Base-by-base conservation (phyloP, 2,329 filamentous ascomycete genomes). In the Fonsecaea nubica region DNA sequence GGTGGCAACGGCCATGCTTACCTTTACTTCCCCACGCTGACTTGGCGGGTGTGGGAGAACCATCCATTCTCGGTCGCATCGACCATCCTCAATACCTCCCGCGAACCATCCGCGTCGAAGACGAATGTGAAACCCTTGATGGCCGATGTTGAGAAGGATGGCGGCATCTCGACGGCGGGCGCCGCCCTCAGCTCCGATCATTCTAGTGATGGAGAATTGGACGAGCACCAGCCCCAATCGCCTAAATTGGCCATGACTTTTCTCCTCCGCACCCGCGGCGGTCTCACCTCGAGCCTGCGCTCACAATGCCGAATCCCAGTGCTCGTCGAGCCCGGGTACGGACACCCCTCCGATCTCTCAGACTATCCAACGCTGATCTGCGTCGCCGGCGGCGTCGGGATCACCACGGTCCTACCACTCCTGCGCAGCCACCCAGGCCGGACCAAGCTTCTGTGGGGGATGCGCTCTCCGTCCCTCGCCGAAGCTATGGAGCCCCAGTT, bases 371-470 rank as follows among this genome's bases (percentile, higher is more conserved):
- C 75, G 0, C 61, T 84, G 1, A 65, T 85, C 8, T 76, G 81
- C 55, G 77, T 85, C 45, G 80, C 74, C 1, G 83, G 83, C 18
- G 83, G 82, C 8, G 80, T 84, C 33, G 82, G 83, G 52, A 81
- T 85, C 70, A 84, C 82, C 0, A 80, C 75, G 2, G 54, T 82
- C 13, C 66, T 84, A 0, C 76, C 45, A 4, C 45, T 50, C 79
- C 52, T 78, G 2, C 58, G 62, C 13, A 56, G 57, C 42, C 79
- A 80, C 63, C 57, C 66, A n/a, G 82, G 63, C 7, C 60, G 67
- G 8, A 54, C 33, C 52, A 56, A 45, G 15, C 57, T 58, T 7
- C 40, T 42, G 25, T 60, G 65, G 48, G 50, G 56, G 10, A 53
- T 55, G 40, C 35, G 70, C 13, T 52, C 61, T 1, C 56, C 63